A percentile compares a stretch with the other conserved stretches of the same genome.
Conservation (phyloP, 257 asterid genomes). For the Solanum infundibuliforme region DNA sequence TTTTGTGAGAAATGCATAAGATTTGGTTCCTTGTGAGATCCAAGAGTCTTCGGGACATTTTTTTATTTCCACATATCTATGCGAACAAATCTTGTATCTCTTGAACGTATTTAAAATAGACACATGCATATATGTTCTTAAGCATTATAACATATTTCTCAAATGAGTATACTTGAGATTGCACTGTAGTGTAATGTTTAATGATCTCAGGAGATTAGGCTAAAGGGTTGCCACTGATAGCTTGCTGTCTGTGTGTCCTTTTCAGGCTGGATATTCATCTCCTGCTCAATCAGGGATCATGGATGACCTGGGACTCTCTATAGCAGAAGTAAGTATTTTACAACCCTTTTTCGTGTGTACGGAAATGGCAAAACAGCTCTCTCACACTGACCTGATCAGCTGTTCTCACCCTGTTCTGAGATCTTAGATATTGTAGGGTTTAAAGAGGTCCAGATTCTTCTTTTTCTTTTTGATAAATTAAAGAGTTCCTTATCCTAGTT, state of each 20-base stretch:
- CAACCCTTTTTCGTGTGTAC: background rate
- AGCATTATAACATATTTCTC: background rate
- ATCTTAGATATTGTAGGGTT: background rate
- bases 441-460: background rate
- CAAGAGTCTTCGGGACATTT: background rate
- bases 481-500: background rate
- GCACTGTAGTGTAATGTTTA: background rate
- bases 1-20: background rate
- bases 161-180: background rate
- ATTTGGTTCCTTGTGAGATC: background rate
- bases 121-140: background rate
- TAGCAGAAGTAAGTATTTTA: constrained; percentile 4
- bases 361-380: background rate
- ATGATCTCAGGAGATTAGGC: background rate
- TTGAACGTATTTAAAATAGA: background rate
- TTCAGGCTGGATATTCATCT: constrained; percentile 14
- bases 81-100: background rate
- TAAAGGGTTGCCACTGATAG: background rate
- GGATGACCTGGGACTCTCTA: constrained; percentile 15
- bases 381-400: background rate
- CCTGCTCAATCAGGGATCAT: constrained; percentile 21
- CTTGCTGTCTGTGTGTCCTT: background rate
- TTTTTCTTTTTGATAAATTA: background rate
- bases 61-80: background rate
- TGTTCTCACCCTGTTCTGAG: background rate